Base-by-base conservation (phyloP, 2,329 filamentous ascomycete species). In the Zasmidium angulare region DNA sequence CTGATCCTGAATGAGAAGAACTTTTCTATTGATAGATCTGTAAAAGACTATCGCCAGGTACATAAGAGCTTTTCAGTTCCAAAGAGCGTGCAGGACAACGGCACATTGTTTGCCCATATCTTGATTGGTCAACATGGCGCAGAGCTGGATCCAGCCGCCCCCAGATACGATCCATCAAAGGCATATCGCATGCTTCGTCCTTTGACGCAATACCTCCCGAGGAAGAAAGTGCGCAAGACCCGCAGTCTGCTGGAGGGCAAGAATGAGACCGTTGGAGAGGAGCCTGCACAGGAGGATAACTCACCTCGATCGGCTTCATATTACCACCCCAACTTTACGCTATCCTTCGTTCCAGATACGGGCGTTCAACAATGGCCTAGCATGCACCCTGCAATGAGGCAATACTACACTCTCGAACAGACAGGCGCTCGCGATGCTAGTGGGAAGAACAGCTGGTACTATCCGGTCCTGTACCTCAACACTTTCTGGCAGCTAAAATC, bases 401-500 rank as follows among this genome's bases (percentile, higher is more conserved):
- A 91, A 69, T 95, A 89, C 72, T 79, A 97, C 40, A 86, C 87
- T 49, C 82, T 96, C 29, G 95, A 98, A 74, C 76, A 84, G 1
- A 92, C 86, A 1, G 90, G 89, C 50, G 90, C 91, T 48, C 86
- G 95, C 61, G 95, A 99, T 74, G 86, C 82, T 1, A 86, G 86
- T 14, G 95, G 95, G 40, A 85, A 93, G 76, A 91, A 98, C 76
- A 88, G 89, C 62, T 99, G 93, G 93, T 99, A 98, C 73, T 86
- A 89, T 72, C 95, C 95, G 3, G 85, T 97, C 48, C 78, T 98
- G 43, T 99, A 91, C 73, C 81, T 95, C 72, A 99, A 99, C 78
- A 96, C 89, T 2, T 99, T 99, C 77, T 99, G 95, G 95, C 93
- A 98, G 77, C 82, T 99, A 64, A 90, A 85, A 72, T 88, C 84